A percentile compares a stretch with the other conserved stretches of the same genome.
Evolutionary conservation across 2,329 filamentous ascomycete genomes (phyloP).

Genomic region (Capronia epimyces): DNA sequence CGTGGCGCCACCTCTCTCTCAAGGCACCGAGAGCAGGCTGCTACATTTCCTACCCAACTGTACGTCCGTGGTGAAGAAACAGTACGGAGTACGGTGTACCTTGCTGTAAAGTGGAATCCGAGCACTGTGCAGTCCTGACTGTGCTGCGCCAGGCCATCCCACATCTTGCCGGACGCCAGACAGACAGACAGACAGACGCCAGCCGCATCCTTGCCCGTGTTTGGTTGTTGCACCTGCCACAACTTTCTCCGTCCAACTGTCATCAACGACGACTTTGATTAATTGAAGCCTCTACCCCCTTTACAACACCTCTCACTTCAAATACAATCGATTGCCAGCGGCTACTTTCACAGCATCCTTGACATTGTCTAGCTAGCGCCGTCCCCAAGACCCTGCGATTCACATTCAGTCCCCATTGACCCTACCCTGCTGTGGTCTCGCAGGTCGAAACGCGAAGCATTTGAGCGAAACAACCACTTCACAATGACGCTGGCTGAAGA

Average conservation of each 20-base stretch:
- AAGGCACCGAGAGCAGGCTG: not conserved
- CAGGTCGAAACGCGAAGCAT: no score
- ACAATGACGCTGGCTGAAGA: conserved; percentile 58
- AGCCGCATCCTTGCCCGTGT: conserved; percentile 4
- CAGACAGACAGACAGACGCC: conserved; percentile 1
- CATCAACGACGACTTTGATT: conserved; percentile 18
- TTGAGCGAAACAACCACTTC: conserved; percentile 14
- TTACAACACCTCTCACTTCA: not conserved
- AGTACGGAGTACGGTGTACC: no score
- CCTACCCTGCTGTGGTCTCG: not conserved
- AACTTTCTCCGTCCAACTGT: conserved; percentile 7
- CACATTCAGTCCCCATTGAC: not conserved
- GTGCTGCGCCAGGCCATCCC: no score
- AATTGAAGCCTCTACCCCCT: not conserved
- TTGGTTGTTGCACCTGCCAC: conserved; percentile 12
- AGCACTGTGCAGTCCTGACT: no score
- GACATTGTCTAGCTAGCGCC: not conserved
- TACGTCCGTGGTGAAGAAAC: no score
- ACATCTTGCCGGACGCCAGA: not conserved
- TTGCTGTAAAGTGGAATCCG: no score
- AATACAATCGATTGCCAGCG: not conserved
- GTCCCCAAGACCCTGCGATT: not conserved
- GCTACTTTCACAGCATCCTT: not conserved
- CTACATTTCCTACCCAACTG: no score
- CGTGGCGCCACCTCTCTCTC: not conserved